Evolutionary conservation across 192 early-diverging fungal species (phyloP).

Genomic region (Rhizoclosmatium globosum): DNA sequence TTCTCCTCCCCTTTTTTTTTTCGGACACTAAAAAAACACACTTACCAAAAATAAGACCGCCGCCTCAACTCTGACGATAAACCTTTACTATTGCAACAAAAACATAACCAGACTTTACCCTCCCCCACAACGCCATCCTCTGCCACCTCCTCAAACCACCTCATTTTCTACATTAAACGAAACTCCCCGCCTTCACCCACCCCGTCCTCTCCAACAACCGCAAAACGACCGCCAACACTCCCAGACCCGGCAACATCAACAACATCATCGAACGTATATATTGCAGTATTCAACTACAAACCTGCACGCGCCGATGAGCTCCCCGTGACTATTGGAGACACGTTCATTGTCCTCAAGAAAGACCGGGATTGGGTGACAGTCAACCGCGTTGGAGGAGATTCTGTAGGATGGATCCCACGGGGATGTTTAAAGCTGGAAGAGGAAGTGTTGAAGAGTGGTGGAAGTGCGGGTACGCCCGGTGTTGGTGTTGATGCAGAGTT

Average conservation of each 20-base stretch:
- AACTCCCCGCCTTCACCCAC: neutral
- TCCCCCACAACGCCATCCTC: neutral
- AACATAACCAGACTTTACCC: conserved; percentile 21
- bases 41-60: conserved; percentile 56
- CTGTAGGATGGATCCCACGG: conserved; percentile 22
- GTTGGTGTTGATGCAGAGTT: neutral
- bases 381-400: neutral
- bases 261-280: conserved; percentile 61
- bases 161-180: neutral
- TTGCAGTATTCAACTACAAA: conserved; percentile 70
- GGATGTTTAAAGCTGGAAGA: conserved; percentile 23
- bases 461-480: neutral
- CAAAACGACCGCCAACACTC: conserved; percentile 14
- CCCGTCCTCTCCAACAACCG: neutral
- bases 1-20: conserved; percentile 37
- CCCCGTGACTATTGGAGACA: conserved; percentile 68
- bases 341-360: conserved; percentile 63
- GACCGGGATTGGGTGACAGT: conserved; percentile 70
- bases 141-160: neutral
- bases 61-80: conserved; percentile 80
- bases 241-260: conserved; percentile 57
- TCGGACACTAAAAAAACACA: neutral
- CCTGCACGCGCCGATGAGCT: conserved; percentile 67
- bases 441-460: neutral
- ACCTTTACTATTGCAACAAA: conserved; percentile 58